phyloP scores from a whole-genome alignment of 164 flowering plant species.

The grape (Vitis vinifera) region ASM3070453v1 NC_081817.1:2759001-2759500 shows the following conservation, averaged over 20 bases:
- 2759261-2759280: neutral
- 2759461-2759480: slow-evolving; percentile 82
- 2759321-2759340: neutral
- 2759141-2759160: neutral
- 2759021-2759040: no score
- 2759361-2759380: neutral
- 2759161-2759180: no score
- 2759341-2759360: neutral
- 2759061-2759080: neutral
- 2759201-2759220: no score
- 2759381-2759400: rapidly evolving
- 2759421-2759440: neutral
- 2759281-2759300: neutral
- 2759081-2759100: no score
- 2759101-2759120: neutral
- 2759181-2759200: no score
- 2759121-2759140: neutral
- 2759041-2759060: neutral
- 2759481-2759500: slow-evolving; percentile 84
- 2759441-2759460: slow-evolving; percentile 49
- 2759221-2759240: neutral
- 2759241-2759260: neutral
- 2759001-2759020: no score
- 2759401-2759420: no score
- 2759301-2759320: neutral